Conservation (phyloP, 352 stramenopile species). For the Blastocystis sp. region DNA sequence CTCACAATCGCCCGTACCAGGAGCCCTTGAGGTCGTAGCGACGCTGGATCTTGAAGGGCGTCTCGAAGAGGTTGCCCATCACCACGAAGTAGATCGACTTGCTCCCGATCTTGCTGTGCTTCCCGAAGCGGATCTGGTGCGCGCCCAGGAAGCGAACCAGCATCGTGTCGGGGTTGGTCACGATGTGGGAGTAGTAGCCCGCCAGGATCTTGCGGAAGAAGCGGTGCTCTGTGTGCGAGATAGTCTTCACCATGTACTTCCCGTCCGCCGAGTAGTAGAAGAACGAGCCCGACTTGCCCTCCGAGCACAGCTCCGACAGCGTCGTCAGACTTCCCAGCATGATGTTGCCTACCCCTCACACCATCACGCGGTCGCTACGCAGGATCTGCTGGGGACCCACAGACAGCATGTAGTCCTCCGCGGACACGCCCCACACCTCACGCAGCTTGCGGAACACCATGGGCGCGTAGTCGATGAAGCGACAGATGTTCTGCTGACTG, state of each 20-base stretch:
- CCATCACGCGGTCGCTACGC: neutral
- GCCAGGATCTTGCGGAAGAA: conserved; percentile 92
- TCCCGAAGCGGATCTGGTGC: conserved; percentile 81
- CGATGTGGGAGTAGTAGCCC: conserved; percentile 94
- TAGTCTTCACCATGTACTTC: conserved; percentile 98
- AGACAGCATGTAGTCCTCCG: conserved; percentile 85
- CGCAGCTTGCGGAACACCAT: conserved; percentile 82
- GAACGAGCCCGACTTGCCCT: conserved; percentile 91
- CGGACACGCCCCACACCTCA: conserved; percentile 81
- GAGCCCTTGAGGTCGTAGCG: conserved; percentile 87
- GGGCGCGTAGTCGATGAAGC: conserved; percentile 83
- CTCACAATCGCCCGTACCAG: conserved; percentile 79
- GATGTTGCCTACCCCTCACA: conserved; percentile 66
- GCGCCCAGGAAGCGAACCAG: conserved; percentile 94
- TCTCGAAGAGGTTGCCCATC: conserved; percentile 94
- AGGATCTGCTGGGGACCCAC: conserved; percentile 72
- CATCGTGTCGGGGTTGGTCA: conserved; percentile 91
- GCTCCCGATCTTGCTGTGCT: conserved; percentile 83
- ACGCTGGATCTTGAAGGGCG: conserved; percentile 84
- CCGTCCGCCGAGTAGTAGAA: conserved; percentile 98
- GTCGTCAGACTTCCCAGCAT: conserved; percentile 71
- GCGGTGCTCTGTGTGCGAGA: conserved; percentile 95
- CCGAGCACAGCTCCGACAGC: conserved; percentile 71
- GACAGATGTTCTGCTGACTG: conserved; percentile 75
- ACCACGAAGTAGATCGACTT: conserved; percentile 88